Base-by-base conservation (phyloP, 352 stramenopile genomes). In the Pythium rhizo-oryzae region DNA sequence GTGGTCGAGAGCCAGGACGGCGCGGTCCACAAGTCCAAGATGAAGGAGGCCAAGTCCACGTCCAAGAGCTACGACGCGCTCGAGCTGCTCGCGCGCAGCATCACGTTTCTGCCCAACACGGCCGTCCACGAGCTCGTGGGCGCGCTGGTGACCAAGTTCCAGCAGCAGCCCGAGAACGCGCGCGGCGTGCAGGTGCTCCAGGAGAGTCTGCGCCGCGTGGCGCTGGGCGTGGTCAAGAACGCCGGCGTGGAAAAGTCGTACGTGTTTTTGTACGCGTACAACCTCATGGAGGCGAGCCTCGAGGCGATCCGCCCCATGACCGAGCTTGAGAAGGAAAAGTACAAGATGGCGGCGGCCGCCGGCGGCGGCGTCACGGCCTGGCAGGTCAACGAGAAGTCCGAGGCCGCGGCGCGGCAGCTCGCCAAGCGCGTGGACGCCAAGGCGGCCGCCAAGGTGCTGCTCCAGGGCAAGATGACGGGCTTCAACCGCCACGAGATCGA, bases 41-140 rank as follows among this genome's bases (percentile, higher is more conserved):
- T 93, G 73, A 94, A 95, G 71, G 90, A 97, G 55, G 86, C 90
- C 30, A 89, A 87, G 55, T 81, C 80, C 4, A 75, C 62, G 25
- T 87, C 74, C 61, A 86, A 85, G 15, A 87, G 84, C 49, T 77
- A 82, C 39, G 88, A 96, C 56, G 89, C 87, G 3, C 58, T 97
- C 0, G 90, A 97, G 65, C 59, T 97, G 53, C 66, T 97, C 19
- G 79, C 83, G 33, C 84, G 85, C 37, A 93, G 78, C 21, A 81
- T 97, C 25, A 85, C 81, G n/a, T 97, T 97, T 69, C 65, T 97
- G 49, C 90, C 90, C 6, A 94, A 94, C 65, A 74, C 87, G 18
- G 84, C 79, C 13, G 89, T 97, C 47, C 90, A 97, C 64, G 71
- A 76, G 39, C 69, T 97, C 18, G 68, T 97, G 13, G 77, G 80